Conservation (phyloP, 2,329 filamentous ascomycete genomes). For the Ophiosphaerella narmari region DNA sequence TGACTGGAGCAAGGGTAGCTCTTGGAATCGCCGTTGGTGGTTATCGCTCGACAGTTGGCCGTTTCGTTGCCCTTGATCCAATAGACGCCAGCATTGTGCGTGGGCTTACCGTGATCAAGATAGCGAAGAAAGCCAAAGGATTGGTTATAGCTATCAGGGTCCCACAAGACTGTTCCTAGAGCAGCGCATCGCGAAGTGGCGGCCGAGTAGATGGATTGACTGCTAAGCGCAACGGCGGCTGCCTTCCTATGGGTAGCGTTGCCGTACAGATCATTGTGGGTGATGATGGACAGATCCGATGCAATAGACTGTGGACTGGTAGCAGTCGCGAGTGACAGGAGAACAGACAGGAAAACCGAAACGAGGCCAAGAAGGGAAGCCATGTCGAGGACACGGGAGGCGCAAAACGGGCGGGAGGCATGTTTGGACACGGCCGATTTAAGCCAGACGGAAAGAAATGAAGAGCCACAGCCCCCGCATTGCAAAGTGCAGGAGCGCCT, state of each 20-base stretch:
- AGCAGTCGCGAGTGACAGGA: conserved; percentile 12
- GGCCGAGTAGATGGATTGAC: conserved; percentile 9
- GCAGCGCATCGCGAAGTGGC: conserved; percentile 23
- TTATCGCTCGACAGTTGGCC: conserved; percentile 25
- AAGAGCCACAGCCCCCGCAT: too few species aligned
- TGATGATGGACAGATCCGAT: conserved; percentile 37
- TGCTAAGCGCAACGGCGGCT: conserved; percentile 22
- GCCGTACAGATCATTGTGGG: conserved; percentile 35
- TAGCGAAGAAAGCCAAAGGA: conserved; percentile 23
- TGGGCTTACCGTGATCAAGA: conserved; percentile 20
- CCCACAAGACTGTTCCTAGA: conserved; percentile 28
- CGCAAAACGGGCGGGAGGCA: neutral
- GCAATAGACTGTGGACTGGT: conserved; percentile 29
- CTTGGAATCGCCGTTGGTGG: conserved; percentile 18
- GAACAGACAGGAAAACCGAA: conserved; percentile 6
- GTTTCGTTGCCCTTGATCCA: conserved; percentile 21
- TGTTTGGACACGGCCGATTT: neutral
- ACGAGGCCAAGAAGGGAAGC: conserved; percentile 14
- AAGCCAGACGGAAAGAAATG: neutral
- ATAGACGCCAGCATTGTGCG: conserved; percentile 15
- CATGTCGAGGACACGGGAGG: conserved; percentile 1
- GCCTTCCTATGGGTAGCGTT: conserved; percentile 24
- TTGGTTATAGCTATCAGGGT: conserved; percentile 9
- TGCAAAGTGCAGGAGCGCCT: too few species aligned
- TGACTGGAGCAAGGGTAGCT: conserved; percentile 20